phyloP scores from a whole-genome alignment of 2,329 filamentous ascomycete species.

The Colletotrichum chlorophyti region DNA sequence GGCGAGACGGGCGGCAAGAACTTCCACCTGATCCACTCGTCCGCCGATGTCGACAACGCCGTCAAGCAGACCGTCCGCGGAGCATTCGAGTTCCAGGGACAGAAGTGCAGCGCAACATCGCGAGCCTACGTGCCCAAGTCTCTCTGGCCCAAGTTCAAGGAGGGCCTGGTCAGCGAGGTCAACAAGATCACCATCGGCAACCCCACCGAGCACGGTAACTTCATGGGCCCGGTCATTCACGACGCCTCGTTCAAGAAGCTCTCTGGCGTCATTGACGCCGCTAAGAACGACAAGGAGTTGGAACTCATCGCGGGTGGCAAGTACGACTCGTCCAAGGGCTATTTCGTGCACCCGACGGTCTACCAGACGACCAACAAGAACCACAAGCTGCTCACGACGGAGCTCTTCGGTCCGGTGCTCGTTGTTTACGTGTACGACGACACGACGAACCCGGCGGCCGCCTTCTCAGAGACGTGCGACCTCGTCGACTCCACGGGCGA shows the following conservation, averaged over 20 bases:
- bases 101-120: constrained; percentile 89
- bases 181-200: constrained; percentile 74
- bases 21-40: constrained; percentile 83
- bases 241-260: constrained; percentile 83
- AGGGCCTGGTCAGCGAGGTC: constrained; percentile 71
- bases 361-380: constrained; percentile 77
- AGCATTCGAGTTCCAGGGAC: constrained; percentile 89
- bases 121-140: constrained; percentile 80
- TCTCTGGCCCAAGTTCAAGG: constrained; percentile 74
- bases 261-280: constrained; percentile 75
- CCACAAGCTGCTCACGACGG: constrained; percentile 77
- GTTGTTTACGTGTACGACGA: constrained; percentile 82
- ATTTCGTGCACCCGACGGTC: constrained; percentile 84
- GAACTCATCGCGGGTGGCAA: constrained; percentile 77
- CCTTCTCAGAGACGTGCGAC: constrained; percentile 66
- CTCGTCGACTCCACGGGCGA: constrained; percentile 75
- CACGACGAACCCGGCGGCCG: constrained; percentile 52
- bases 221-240: constrained; percentile 89
- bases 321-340: constrained; percentile 80
- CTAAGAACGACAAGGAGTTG: constrained; percentile 77
- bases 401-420: constrained; percentile 84
- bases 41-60: constrained; percentile 80
- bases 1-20: constrained; percentile 95
- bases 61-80: constrained; percentile 83
- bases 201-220: constrained; percentile 75